Evolutionary conservation across 2,329 filamentous ascomycete genomes (phyloP).

Genomic region (Myriosclerotinia curreyana): DNA sequence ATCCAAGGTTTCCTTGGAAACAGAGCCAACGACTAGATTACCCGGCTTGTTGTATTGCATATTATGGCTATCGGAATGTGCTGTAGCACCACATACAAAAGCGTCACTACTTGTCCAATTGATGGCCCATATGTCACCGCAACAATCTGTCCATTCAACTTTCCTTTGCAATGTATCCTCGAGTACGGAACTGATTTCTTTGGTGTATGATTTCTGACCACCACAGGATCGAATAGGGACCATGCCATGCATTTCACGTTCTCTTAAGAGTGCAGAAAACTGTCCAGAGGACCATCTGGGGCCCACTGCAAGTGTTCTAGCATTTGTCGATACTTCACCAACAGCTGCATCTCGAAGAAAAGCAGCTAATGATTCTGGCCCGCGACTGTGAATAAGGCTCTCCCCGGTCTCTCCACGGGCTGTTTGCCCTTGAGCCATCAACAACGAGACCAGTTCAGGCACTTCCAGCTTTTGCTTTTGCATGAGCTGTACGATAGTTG

Average conservation of each 20-base stretch:
- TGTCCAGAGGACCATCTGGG: slow-evolving; percentile 3
- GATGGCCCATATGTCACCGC: slow-evolving; percentile 58
- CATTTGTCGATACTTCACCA: slow-evolving; percentile 15
- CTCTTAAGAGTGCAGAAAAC: slow-evolving; percentile 27
- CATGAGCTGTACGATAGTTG: slow-evolving; percentile 1
- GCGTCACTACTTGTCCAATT: slow-evolving; percentile 53
- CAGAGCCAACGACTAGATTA: slow-evolving; percentile 57
- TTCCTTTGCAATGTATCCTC: slow-evolving; percentile 53
- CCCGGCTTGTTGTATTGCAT: slow-evolving; percentile 66
- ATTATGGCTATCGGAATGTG: slow-evolving; percentile 60
- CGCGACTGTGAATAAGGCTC: slow-evolving; percentile 56
- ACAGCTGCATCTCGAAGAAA: slow-evolving; percentile 29
- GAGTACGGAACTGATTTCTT: slow-evolving; percentile 27
- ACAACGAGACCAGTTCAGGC: slow-evolving; percentile 14
- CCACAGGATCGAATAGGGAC: slow-evolving; percentile 23
- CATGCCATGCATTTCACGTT: slow-evolving; percentile 34
- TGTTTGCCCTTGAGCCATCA: neutral
- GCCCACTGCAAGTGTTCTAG: slow-evolving; percentile 16
- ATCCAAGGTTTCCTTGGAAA: slow-evolving; percentile 44
- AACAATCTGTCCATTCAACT: slow-evolving; percentile 58
- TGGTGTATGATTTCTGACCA: slow-evolving; percentile 30
- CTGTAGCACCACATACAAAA: slow-evolving; percentile 61
- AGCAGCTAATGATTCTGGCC: slow-evolving; percentile 34
- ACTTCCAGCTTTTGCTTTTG: slow-evolving; percentile 17
- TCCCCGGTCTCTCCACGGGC: slow-evolving; percentile 43